Evolutionary conservation across 257 asterid species (phyloP).

Genomic region (Oldenlandia corymbosa): DNA sequence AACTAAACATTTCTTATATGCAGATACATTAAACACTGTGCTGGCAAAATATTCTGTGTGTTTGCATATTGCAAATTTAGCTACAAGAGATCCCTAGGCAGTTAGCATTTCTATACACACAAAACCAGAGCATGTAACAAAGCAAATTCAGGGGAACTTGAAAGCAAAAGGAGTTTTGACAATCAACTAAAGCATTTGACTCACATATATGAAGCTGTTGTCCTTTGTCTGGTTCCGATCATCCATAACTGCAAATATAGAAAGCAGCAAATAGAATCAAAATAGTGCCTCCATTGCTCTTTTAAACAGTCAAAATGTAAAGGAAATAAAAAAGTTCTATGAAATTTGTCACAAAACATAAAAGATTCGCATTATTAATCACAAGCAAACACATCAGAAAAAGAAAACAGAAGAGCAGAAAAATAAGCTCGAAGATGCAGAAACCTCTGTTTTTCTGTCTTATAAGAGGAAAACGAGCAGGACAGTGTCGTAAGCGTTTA

Average conservation of each 20-base stretch:
- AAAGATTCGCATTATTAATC: background rate
- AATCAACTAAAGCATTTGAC: constrained; percentile 8
- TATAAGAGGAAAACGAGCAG: background rate
- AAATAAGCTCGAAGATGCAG: background rate
- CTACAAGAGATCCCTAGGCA: background rate
- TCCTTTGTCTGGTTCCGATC: constrained; percentile 80
- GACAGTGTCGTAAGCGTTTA: background rate
- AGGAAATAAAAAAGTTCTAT: background rate
- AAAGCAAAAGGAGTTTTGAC: background rate
- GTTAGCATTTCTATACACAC: background rate
- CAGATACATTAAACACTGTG: background rate
- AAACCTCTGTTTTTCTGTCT: no score
- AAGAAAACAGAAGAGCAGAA: background rate
- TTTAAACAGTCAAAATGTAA: background rate
- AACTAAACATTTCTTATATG: no score
- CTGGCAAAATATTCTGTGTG: no score
- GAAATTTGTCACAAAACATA: no score
- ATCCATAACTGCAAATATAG: constrained; percentile 64
- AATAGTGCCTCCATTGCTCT: background rate
- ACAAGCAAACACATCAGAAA: background rate
- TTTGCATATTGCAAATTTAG: background rate
- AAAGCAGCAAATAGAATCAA: constrained; percentile 26
- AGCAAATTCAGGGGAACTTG: background rate
- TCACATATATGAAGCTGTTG: constrained; percentile 90
- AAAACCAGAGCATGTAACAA: background rate